Conservation (phyloP, 2,329 filamentous ascomycete species). For the Penicillium sp. region DNA sequence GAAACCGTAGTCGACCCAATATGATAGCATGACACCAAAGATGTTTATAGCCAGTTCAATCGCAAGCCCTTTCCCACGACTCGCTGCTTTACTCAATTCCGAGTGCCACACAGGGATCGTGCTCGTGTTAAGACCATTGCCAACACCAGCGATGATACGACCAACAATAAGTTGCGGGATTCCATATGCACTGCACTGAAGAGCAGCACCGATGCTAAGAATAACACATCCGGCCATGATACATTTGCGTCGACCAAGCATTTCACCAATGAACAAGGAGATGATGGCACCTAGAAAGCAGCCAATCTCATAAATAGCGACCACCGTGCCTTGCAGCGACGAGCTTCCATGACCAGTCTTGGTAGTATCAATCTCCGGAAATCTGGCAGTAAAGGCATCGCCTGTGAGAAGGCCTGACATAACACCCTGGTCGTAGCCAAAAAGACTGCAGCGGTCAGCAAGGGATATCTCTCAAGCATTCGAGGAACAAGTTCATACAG, state of each 20-base stretch:
- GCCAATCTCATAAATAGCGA: slow-evolving; percentile 54
- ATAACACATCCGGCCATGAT: slow-evolving; percentile 49
- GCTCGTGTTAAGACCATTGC: slow-evolving; percentile 52
- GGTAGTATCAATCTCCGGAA: slow-evolving; percentile 39
- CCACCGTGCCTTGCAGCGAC: slow-evolving; percentile 52
- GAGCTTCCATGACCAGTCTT: slow-evolving; percentile 42
- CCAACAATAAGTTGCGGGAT: slow-evolving; percentile 48
- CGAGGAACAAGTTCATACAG: slow-evolving; percentile 9
- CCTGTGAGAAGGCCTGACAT: slow-evolving; percentile 40
- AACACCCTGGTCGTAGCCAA: slow-evolving; percentile 47
- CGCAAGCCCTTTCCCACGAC: slow-evolving; percentile 34
- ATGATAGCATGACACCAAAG: slow-evolving; percentile 37
- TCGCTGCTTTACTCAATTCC: slow-evolving; percentile 32
- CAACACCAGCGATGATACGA: slow-evolving; percentile 54
- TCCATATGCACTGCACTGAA: slow-evolving; percentile 35
- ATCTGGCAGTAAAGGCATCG: slow-evolving; percentile 30
- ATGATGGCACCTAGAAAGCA: slow-evolving; percentile 61
- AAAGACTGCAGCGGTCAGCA: slow-evolving; percentile 12
- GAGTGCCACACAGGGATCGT: slow-evolving; percentile 41
- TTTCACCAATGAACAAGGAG: slow-evolving; percentile 51
- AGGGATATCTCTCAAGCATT: neutral
- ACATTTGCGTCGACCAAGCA: slow-evolving; percentile 53
- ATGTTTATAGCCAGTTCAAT: slow-evolving; percentile 36
- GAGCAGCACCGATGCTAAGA: slow-evolving; percentile 33
- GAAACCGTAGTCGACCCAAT: slow-evolving; percentile 41